Base-by-base conservation (phyloP, 2,329 filamentous ascomycete species). In the Fusarium sambucinum region DNA sequence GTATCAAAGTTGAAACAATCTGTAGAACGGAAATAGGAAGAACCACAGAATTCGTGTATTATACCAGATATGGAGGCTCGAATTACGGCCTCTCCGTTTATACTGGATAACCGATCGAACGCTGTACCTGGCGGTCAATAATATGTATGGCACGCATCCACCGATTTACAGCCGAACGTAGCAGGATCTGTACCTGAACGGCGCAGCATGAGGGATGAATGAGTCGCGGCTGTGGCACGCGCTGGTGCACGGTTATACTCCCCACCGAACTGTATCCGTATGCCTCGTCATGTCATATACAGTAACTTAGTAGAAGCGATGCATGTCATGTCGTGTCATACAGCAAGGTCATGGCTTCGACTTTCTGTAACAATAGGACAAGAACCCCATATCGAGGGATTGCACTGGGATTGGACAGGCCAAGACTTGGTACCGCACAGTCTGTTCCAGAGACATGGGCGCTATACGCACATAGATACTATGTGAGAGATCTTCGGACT, bases 181-280 rank as follows among this genome's bases (percentile, higher is more conserved):
- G 19, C 41, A 65, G 42, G 41, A 52, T 27, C 32, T 60, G 53
- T 59, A 48, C 40, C 27, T 23, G 14, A 59, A 64, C 41, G 61
- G 61, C 61, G 42, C 61, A 66, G 63, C 61, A 37, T 50, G 61
- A 40, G 44, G 38, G 35, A 63, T 59, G 44, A 21, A 59, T 37
- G 27, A 38, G 35, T 46, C 37, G 45, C 41, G 56, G 48, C 42
- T 62, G 59, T 47, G 46, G 41, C 17, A 17, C 41, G 35, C 46
- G 37, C 40, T 32, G 35, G 44, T 41, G 50, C 55, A 66, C 56
- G 50, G 62, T 37, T 54, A 23, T 38, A 11, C 17, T 29, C 23
- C 23, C 46, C 46, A 50, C 46, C 27, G 41, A 17, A 45, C 12
- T 29, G 17, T 45, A 19, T 27, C 41, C 8, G 23, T 63, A 38